phyloP scores from a whole-genome alignment of 148 eudicot species.

The Rhododendron simsii region DNA sequence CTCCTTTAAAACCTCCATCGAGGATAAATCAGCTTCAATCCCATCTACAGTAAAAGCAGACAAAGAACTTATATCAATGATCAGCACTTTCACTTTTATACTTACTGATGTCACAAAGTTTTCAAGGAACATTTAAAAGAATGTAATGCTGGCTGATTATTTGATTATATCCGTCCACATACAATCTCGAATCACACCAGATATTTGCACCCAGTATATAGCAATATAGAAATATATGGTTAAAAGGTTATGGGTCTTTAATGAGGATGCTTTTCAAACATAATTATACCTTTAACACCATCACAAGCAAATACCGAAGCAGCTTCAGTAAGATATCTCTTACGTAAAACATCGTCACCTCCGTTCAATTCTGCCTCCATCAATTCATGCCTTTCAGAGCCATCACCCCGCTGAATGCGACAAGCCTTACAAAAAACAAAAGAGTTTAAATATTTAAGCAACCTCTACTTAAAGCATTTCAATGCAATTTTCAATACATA shows the following conservation, averaged over 20 bases:
- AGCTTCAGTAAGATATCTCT: slow-evolving; percentile 53
- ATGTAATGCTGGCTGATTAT: background rate
- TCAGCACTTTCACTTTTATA: background rate
- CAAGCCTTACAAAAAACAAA: slow-evolving; percentile 53
- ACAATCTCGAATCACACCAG: background rate
- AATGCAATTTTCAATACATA: background rate
- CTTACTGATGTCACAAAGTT: background rate
- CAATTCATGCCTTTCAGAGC: slow-evolving; percentile 37
- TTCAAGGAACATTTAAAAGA: background rate
- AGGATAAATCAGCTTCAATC: slow-evolving; percentile 39
- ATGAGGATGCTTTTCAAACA: slow-evolving; percentile 2
- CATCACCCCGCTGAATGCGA: slow-evolving; percentile 63
- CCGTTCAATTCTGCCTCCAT: slow-evolving; percentile 47
- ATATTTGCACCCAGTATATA: background rate
- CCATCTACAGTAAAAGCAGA: slow-evolving; percentile 38
- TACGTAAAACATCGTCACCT: slow-evolving; percentile 39
- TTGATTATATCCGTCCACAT: background rate
- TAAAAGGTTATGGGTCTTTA: background rate
- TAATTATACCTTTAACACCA: slow-evolving; percentile 50
- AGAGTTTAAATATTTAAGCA: slow-evolving; percentile 6
- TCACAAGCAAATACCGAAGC: slow-evolving; percentile 36
- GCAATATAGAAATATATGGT: background rate
- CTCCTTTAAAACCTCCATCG: slow-evolving; percentile 49
- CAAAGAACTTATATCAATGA: background rate
- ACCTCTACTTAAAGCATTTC: background rate